These are phyloP conservation scores for Penicillium sp. DNA, from an alignment of 2,329 filamentous ascomycete species.

Conservation along the genomic window DNA sequence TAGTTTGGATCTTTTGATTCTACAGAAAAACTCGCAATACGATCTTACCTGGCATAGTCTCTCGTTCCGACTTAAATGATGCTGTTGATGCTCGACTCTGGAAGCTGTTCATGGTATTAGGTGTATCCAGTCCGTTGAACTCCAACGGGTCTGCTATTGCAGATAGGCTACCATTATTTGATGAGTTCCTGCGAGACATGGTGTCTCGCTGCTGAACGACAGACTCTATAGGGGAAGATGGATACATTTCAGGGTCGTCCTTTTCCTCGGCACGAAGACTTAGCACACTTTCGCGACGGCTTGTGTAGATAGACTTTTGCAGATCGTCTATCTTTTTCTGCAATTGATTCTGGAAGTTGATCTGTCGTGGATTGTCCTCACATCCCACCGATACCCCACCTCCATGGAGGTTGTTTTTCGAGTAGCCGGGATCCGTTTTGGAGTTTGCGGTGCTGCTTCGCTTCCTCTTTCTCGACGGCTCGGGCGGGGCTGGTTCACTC, in stretches of 20 bases:
- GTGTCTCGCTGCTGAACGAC: not conserved
- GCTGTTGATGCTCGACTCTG: no score
- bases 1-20: constrained; percentile 6
- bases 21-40: not conserved
- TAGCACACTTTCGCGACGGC: constrained; percentile 37
- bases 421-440: constrained; percentile 31
- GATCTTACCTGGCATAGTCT: not conserved
- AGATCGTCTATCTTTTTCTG: constrained; percentile 38
- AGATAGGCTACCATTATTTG: not conserved
- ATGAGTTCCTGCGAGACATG: not conserved
- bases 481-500: constrained; percentile 76
- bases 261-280: constrained; percentile 39
- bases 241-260: constrained; percentile 43
- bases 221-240: constrained; percentile 27
- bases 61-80: no score
- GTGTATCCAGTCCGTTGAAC: no score
- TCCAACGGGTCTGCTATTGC: no score
- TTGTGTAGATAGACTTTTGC: constrained; percentile 42
- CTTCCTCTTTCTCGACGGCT: constrained; percentile 60
- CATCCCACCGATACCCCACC: not conserved
- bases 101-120: no score
- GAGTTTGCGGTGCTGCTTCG: constrained; percentile 58
- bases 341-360: not conserved
- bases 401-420: not conserved
- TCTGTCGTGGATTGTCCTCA: not conserved